Evolutionary conservation across 305 asterid genomes (phyloP), one percentile per base, ranked within the genome.

Genomic region (Fraxinus albicans): DNA sequence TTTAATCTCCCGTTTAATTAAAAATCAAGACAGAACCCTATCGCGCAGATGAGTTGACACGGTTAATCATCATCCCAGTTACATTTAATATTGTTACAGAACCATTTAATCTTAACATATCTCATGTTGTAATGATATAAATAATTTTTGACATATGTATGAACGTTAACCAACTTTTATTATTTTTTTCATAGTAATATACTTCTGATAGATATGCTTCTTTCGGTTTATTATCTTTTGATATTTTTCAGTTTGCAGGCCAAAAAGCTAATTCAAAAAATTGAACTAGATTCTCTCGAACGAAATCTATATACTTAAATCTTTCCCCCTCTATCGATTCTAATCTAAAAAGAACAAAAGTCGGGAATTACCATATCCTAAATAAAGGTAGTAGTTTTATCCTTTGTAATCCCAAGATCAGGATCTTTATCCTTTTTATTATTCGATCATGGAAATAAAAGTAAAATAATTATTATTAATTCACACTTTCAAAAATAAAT

Each of bases 361-460:
- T 2, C 8, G 13, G 7, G 31, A 60, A 60, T 6, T 21, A 8
- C 31, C 70, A 6, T 6, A 60, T 60, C 70, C 15, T 21, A 21
- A 58, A 58, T 58, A 58, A 58, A 58, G 70, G 29, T 58, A 13
- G 19, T 50, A 53, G 63, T 21, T 21, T 6, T n/a, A 60, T 60
- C 31, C 70, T 21, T 21, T 21, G 70, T 60, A 60, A 60, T 60
- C 70, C 70, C 29, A 60, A 21, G 70, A 60, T 60, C 70, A 60
- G 31, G 70, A 21, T 60, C 70, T 60, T 60, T 60, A 19, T 60
- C 70, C 70, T 60, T 19, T 60, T 60, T 8, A 60, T 60, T 60
- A 60, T 60, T 74, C 44, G 27, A 35, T n/a, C 81, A 27, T 76
- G 84, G 42, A 79, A 82, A 19, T 60, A 60, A 60, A 60, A 19